A percentile compares a stretch with the other conserved stretches of the same genome.
phyloP scores from a whole-genome alignment of 257 asterid genomes.

The Fraxinus quadrangulata region DNA sequence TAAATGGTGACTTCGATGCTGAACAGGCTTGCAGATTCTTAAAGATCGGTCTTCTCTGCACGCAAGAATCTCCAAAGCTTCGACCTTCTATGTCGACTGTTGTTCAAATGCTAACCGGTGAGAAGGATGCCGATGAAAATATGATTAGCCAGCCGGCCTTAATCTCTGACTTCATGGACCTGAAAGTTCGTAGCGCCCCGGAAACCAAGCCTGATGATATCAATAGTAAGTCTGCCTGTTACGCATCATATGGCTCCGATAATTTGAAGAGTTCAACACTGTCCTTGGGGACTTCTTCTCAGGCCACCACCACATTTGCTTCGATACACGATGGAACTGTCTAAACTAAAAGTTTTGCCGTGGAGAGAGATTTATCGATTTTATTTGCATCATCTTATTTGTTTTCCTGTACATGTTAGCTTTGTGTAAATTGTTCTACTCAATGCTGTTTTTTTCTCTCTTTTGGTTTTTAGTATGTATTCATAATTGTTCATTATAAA shows the following conservation, averaged over 20 bases:
- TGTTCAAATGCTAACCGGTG: conserved; percentile 74
- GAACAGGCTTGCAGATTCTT: conserved; percentile 84
- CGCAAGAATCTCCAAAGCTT: conserved; percentile 80
- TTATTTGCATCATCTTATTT: neutral
- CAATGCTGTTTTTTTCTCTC: no score
- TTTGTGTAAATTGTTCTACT: neutral
- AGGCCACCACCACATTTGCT: conserved; percentile 53
- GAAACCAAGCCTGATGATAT: conserved; percentile 35
- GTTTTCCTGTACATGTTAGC: neutral
- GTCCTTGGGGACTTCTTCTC: conserved; percentile 57
- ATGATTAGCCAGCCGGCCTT: conserved; percentile 76
- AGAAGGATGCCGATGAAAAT: conserved; percentile 43
- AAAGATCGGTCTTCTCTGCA: conserved; percentile 85
- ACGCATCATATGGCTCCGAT: conserved; percentile 57
- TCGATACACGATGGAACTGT: conserved; percentile 29
- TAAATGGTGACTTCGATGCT: conserved; percentile 69
- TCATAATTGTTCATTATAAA: no score
- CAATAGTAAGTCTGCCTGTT: conserved; percentile 28
- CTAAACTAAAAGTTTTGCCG: conserved; percentile 1
- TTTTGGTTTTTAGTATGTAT: neutral
- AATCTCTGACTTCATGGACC: conserved; percentile 88
- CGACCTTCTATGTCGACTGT: conserved; percentile 88
- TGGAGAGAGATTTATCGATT: neutral
- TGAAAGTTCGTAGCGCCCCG: conserved; percentile 56
- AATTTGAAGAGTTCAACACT: conserved; percentile 34